These are phyloP conservation scores for Acidiella bohemica DNA, from an alignment of 495 filamentous ascomycete species.

Conservation along the genomic window DNA sequence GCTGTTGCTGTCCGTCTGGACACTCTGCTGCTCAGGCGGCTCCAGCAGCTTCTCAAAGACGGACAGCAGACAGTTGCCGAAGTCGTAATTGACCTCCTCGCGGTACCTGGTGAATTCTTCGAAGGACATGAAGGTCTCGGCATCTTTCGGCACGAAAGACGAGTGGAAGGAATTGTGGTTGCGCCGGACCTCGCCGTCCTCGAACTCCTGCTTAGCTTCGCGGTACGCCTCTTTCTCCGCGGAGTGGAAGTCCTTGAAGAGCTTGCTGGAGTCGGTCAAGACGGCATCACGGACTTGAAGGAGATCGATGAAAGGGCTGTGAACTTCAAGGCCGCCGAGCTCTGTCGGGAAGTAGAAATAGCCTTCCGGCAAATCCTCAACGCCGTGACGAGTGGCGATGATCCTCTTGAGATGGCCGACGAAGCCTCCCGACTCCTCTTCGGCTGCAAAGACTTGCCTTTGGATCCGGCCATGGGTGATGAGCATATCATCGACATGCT, in stretches of 20 bases:
- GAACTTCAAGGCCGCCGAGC: conserved; percentile 42
- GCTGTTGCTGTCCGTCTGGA: conserved; percentile 11
- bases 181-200: conserved; percentile 4
- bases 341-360: conserved; percentile 38
- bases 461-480: conserved; percentile 21
- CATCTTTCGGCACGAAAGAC: conserved; percentile 1
- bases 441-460: conserved; percentile 15
- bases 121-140: conserved; percentile 33
- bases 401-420: conserved; percentile 18
- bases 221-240: conserved; percentile 31
- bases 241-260: conserved; percentile 27
- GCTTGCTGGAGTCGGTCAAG: conserved; percentile 26
- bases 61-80: conserved; percentile 4
- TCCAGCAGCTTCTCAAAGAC: conserved; percentile 23
- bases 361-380: conserved; percentile 21
- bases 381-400: conserved; percentile 18
- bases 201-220: conserved; percentile 25
- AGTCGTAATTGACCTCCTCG: conserved; percentile 25
- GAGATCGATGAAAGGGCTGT: conserved; percentile 40
- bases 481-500: conserved; percentile 24
- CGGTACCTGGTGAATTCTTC: conserved; percentile 36
- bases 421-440: conserved; percentile 10
- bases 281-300: conserved; percentile 25
- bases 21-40: conserved; percentile 13
- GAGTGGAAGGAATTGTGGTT: not conserved